A percentile compares a stretch with the other conserved stretches of the same genome.
Evolutionary conservation across 2,329 filamentous ascomycete genomes (phyloP).

Genomic region (Akanthomyces muscarius): DNA sequence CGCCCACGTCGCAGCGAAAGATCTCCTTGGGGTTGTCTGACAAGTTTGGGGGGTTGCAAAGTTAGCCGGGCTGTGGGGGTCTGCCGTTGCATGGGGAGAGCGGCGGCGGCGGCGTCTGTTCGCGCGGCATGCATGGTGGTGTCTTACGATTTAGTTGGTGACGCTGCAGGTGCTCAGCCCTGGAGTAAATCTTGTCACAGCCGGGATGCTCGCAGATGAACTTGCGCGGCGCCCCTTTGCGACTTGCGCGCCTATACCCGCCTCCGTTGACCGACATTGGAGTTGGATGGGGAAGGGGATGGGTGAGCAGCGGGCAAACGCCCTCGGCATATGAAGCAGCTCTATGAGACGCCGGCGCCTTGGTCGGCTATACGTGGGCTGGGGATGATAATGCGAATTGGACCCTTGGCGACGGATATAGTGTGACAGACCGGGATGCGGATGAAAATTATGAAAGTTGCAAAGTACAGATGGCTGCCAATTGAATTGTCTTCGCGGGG

Average conservation of each 20-base stretch:
- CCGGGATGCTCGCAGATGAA: slow-evolving; percentile 65
- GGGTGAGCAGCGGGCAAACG: not conserved
- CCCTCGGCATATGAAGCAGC: not conserved
- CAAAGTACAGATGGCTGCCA: not conserved
- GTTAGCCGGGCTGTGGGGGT: slow-evolving; percentile 20
- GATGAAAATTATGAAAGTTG: slow-evolving; percentile 7
- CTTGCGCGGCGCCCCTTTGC: slow-evolving; percentile 45
- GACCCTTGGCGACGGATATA: not conserved
- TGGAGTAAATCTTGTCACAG: slow-evolving; percentile 76
- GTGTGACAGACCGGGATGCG: not conserved
- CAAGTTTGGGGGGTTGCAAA: slow-evolving; percentile 6
- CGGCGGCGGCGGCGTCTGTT: not conserved
- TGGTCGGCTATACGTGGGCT: not conserved
- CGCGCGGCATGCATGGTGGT: slow-evolving; percentile 17
- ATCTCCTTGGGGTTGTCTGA: slow-evolving; percentile 76
- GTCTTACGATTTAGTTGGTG: slow-evolving; percentile 77
- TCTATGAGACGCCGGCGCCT: not conserved
- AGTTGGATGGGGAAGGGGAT: not conserved
- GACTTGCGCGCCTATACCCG: slow-evolving; percentile 48
- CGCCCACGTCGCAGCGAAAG: slow-evolving; percentile 69
- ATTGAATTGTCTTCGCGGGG: slow-evolving; percentile 6
- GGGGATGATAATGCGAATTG: not conserved
- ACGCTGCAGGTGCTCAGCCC: slow-evolving; percentile 75
- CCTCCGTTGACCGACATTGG: slow-evolving; percentile 16
- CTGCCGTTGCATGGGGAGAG: slow-evolving; percentile 11